phyloP scores from a whole-genome alignment of 371 early-diverging fungal genomes.

The Circinella minor region DNA sequence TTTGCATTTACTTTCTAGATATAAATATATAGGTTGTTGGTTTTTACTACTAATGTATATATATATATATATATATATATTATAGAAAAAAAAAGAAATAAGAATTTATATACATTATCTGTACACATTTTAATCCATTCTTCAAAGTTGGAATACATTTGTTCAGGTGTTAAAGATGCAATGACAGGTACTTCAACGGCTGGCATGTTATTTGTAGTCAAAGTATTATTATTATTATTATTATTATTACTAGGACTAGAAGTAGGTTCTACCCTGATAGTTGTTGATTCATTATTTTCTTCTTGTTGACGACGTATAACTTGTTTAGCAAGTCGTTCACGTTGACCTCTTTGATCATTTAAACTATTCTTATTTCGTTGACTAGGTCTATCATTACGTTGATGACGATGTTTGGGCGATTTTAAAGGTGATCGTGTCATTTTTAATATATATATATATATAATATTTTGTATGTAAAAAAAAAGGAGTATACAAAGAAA shows the following conservation, averaged over 20 bases:
- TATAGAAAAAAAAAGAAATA: too few species aligned
- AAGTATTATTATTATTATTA: too few species aligned
- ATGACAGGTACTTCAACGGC: conserved; percentile 17
- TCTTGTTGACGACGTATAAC: conserved; percentile 5
- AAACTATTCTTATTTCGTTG: neutral
- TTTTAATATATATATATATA: too few species aligned
- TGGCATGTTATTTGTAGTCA: neutral
- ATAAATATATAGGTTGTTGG: neutral
- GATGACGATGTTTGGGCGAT: neutral
- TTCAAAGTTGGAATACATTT: conserved; percentile 77
- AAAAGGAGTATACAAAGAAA: neutral
- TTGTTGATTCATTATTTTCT: neutral
- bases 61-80: too few species aligned
- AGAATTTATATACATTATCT: conserved; percentile 75
- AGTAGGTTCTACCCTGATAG: neutral
- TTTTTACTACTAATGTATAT: too few species aligned
- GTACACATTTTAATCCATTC: conserved; percentile 98
- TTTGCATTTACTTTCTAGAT: conserved; percentile 94
- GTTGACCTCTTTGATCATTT: conserved; percentile 5
- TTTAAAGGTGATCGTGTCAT: conserved; percentile 18
- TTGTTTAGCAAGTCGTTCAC: conserved; percentile 22
- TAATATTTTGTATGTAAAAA: neutral
- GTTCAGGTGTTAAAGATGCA: conserved; percentile 42
- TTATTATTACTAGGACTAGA: too few species aligned
- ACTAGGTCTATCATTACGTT: neutral